A percentile compares a stretch with the other conserved stretches of the same genome.
phyloP scores from a whole-genome alignment of 441 rosid species.

The Arabidopsis hybrid region DNA sequence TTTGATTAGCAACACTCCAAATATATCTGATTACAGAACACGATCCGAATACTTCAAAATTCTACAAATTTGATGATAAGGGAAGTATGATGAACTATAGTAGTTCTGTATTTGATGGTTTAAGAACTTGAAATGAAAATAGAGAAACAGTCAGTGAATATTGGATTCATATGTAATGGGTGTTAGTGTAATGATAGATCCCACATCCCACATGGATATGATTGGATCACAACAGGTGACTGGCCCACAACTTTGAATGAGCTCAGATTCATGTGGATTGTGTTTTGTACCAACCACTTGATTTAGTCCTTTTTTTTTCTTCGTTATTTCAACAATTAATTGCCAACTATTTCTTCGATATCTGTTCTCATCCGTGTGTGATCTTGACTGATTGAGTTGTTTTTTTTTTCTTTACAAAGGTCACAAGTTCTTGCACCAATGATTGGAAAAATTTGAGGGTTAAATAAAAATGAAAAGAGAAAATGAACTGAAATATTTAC shows the following conservation, averaged over 20 bases:
- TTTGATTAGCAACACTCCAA: neutral
- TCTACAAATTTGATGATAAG: neutral
- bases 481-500: too few relatives aligned
- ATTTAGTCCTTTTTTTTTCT: slow-evolving; percentile 10
- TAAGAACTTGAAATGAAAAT: too few relatives aligned
- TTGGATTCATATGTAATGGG: neutral
- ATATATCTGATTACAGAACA: neutral
- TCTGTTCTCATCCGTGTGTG: slow-evolving; percentile 39
- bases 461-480: too few relatives aligned
- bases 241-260: slow-evolving; percentile 45
- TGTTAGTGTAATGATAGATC: slow-evolving; percentile 40
- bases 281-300: slow-evolving; percentile 45
- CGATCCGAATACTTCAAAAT: too few relatives aligned
- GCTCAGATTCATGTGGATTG: slow-evolving; percentile 47
- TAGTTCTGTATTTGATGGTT: neutral
- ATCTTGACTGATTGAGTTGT: slow-evolving; percentile 29
- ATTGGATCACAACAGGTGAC: slow-evolving; percentile 41
- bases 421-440: neutral
- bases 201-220: slow-evolving; percentile 47
- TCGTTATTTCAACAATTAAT: slow-evolving; percentile 16
- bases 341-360: slow-evolving; percentile 34
- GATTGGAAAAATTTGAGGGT: too few relatives aligned
- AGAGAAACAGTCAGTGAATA: too few relatives aligned
- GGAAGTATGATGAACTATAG: too few relatives aligned
- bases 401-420: neutral